Evolutionary conservation across 2,329 filamentous ascomycete genomes (phyloP), one percentile per base, ranked within the genome.

Genomic region (Fusarium mundagurra): DNA sequence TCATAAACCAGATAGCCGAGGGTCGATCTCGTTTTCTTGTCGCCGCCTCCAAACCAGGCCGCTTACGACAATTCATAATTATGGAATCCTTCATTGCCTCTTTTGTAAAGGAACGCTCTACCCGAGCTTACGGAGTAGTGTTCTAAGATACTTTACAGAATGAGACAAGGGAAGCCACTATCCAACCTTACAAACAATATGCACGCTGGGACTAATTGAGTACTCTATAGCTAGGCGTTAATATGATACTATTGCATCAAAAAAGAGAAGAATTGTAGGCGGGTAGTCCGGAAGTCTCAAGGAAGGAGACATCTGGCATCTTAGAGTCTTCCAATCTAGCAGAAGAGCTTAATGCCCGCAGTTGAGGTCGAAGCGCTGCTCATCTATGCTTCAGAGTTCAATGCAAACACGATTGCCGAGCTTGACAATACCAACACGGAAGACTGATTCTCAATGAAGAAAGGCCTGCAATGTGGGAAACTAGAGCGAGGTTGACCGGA

Each of bases 91-190:
- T 29, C 24, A n/a, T 17, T n/a, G 11, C 51, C 34, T 38, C 34
- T 29, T 38, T 10, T 29, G 11, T 6, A 8, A n/a, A n/a, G 6
- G 5, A 29, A 8, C 8, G 4, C n/a, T 18, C 1, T 8, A 29
- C 10, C 29, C 5, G 2, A 18, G 8, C 8, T 13, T 18, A n/a
- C n/a, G n/a, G n/a, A n/a, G n/a, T n/a, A 17, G 14, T 22, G 14
- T 10, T 8, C 3, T 13, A 5, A 1, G 24, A 13, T 10, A 10
- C 6, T n/a, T 39, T 9, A 2, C n/a, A 17, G 14, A n/a, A 8
- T 5, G 0, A 29, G n/a, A 29, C 5, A 29, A 29, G 51, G 16
- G 14, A 54, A 41, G 5, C 4, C 24, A 9, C 13, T 22, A 29
- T 8, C 14, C 10, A 54, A 7, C 5, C 7, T 22, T 10, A 20